Evolutionary conservation across 1,284 basidiomycete species (phyloP).

Genomic region (Malassezia globosa): DNA sequence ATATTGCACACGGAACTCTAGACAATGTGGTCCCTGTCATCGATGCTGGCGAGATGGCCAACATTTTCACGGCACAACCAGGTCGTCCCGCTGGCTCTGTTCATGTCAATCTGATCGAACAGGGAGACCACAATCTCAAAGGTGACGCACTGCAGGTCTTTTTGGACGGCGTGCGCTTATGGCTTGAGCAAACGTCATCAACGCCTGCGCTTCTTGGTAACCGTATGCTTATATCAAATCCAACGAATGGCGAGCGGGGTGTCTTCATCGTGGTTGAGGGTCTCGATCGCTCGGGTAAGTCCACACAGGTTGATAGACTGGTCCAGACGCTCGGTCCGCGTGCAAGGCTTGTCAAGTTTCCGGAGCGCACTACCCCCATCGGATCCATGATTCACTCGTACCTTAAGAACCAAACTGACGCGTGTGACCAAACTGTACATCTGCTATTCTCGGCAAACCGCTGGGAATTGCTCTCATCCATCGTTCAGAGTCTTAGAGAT

Average conservation of each 20-base stretch:
- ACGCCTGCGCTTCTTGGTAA: not conserved
- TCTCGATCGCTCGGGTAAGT: conserved; percentile 44
- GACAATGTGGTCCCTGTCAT: conserved; percentile 10
- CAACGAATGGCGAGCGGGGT: conserved; percentile 20
- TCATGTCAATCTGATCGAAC: not conserved
- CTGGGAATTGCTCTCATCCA: conserved; percentile 72
- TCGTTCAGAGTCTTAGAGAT: conserved; percentile 51
- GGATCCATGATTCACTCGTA: conserved; percentile 90
- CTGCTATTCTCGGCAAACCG: conserved; percentile 92
- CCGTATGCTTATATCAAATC: not conserved
- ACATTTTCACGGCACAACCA: conserved; percentile 7
- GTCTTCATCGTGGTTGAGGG: conserved; percentile 44
- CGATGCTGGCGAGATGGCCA: conserved; percentile 1
- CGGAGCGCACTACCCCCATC: conserved; percentile 76
- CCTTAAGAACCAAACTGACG: conserved; percentile 64
- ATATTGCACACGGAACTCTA: conserved; percentile 6
- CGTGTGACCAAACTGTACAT: conserved; percentile 85
- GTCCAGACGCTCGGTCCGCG: conserved; percentile 19
- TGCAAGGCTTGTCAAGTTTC: conserved; percentile 40
- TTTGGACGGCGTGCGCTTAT: not conserved
- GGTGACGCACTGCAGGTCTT: not conserved
- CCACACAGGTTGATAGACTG: conserved; percentile 39
- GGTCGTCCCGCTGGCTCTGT: conserved; percentile 5
- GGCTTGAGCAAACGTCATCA: not conserved
- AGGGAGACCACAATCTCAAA: conserved; percentile 13